These are phyloP conservation scores for Inga laurina DNA, from an alignment of 306 rosid species.

Conservation along the genomic window DNA sequence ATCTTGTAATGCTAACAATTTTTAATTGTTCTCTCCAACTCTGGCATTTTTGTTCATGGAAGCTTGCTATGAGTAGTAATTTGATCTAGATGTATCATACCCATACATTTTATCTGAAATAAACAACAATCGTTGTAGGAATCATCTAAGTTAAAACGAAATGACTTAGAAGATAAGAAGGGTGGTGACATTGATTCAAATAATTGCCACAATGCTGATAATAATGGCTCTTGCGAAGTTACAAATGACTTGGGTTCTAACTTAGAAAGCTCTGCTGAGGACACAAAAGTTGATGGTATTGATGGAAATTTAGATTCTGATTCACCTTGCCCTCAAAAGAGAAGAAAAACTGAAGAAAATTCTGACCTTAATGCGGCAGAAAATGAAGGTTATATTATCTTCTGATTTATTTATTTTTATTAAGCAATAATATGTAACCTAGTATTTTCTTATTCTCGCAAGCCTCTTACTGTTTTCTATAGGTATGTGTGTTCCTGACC, in stretches of 20 bases:
- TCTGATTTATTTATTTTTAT: slow-evolving; percentile 1
- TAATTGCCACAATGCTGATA: slow-evolving; percentile 43
- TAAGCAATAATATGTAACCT: slow-evolving; percentile 6
- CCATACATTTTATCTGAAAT: neutral
- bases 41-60: neutral
- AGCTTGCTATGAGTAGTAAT: neutral
- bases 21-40: neutral
- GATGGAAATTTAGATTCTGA: slow-evolving; percentile 44
- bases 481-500: slow-evolving; percentile 46
- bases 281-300: slow-evolving; percentile 35
- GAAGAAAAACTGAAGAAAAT: slow-evolving; percentile 57
- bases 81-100: neutral
- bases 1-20: neutral
- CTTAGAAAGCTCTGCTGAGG: slow-evolving; percentile 51
- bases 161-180: slow-evolving; percentile 42
- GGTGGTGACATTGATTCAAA: slow-evolving; percentile 36
- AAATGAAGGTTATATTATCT: slow-evolving; percentile 56
- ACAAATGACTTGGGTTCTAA: slow-evolving; percentile 39
- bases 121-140: neutral
- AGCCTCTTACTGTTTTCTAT: slow-evolving; percentile 27
- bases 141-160: slow-evolving; percentile 40
- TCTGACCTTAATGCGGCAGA: slow-evolving; percentile 33
- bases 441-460: slow-evolving; percentile 23
- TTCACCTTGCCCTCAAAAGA: slow-evolving; percentile 61
- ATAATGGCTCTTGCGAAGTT: slow-evolving; percentile 47